Percentiles rank a stretch among this genome's conserved stretches.
Conservation (phyloP, 1,139 yeast species). For the Wickerhamomyces sp. region DNA sequence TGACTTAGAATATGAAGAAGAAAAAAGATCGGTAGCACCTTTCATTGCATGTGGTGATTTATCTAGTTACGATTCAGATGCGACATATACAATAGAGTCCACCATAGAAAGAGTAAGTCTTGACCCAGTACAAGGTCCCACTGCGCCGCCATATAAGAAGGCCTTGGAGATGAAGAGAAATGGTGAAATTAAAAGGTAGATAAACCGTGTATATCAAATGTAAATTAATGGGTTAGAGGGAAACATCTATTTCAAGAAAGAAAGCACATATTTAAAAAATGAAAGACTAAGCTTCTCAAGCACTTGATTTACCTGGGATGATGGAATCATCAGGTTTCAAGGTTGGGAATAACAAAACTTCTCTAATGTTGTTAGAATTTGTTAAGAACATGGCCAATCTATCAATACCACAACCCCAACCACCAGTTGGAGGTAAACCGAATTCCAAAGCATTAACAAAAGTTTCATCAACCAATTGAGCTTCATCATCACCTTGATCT, state of each 20-base stretch:
- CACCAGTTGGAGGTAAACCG: conserved; percentile 99
- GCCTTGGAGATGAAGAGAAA: conserved; percentile 84
- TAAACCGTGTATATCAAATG: no score
- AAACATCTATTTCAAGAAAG: no score
- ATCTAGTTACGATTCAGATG: conserved; percentile 86
- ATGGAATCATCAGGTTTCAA: conserved; percentile 78
- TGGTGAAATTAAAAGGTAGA: conserved; percentile 40
- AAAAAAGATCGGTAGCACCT: conserved; percentile 73
- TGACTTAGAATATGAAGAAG: conserved; percentile 41
- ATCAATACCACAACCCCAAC: conserved; percentile 99
- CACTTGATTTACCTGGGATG: conserved; percentile 13
- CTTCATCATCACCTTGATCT: conserved; percentile 99
- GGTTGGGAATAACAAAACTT: conserved; percentile 96
- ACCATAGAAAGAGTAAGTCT: conserved; percentile 40
- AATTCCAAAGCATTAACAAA: conserved; percentile 97
- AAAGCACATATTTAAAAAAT: no score
- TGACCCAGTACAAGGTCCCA: conserved; percentile 92
- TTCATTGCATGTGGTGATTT: conserved; percentile 94
- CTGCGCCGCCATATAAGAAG: conserved; percentile 92
- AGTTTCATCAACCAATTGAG: conserved; percentile 92
- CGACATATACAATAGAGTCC: conserved; percentile 71
- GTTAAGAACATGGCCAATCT: conserved; percentile 98
- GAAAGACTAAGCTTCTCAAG: no score
- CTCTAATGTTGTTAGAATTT: conserved; percentile 94
- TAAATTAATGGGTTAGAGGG: no score